Evolutionary conservation across 2,329 filamentous ascomycete genomes (phyloP).

Genomic region (Thermothelomyces thermophilus): DNA sequence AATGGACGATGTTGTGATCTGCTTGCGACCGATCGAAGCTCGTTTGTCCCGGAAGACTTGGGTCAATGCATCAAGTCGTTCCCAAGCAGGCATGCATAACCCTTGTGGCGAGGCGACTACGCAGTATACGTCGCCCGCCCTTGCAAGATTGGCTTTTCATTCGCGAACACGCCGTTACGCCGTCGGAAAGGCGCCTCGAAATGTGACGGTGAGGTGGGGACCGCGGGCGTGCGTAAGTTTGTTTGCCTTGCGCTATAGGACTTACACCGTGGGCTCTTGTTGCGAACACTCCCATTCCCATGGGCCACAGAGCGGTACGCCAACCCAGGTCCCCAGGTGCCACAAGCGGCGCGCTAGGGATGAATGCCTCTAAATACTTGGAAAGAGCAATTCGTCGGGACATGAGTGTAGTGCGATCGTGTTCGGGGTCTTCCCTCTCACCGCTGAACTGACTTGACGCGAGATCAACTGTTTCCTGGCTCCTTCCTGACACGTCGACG

Average conservation of each 20-base stretch:
- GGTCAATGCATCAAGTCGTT: background rate
- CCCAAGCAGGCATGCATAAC: background rate
- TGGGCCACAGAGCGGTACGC: conserved; percentile 4
- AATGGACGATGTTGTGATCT: conserved; percentile 5
- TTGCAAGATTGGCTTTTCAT: no score
- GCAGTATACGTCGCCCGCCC: no score
- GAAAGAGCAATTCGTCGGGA: conserved; percentile 10
- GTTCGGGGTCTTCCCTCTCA: background rate
- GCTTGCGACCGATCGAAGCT: conserved; percentile 11
- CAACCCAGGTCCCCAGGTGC: background rate
- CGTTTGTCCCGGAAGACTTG: conserved; percentile 8
- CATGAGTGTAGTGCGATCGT: conserved; percentile 3
- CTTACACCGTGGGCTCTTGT: background rate
- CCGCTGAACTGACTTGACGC: conserved; percentile 6
- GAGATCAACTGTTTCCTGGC: no score
- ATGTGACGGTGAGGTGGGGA: no score
- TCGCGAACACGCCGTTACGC: no score
- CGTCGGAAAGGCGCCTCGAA: no score
- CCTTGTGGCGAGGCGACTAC: no score
- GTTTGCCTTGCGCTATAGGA: background rate
- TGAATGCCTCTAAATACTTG: conserved; percentile 1
- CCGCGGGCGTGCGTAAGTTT: no score
- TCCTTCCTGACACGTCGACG: no score
- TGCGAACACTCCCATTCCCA: background rate
- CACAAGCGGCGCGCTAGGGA: conserved; percentile 2